A percentile compares a stretch with the other conserved stretches of the same genome.
These are phyloP conservation scores for Penicillium sp. DNA, from an alignment of 2,329 filamentous ascomycete species.

Conservation along the genomic window DNA sequence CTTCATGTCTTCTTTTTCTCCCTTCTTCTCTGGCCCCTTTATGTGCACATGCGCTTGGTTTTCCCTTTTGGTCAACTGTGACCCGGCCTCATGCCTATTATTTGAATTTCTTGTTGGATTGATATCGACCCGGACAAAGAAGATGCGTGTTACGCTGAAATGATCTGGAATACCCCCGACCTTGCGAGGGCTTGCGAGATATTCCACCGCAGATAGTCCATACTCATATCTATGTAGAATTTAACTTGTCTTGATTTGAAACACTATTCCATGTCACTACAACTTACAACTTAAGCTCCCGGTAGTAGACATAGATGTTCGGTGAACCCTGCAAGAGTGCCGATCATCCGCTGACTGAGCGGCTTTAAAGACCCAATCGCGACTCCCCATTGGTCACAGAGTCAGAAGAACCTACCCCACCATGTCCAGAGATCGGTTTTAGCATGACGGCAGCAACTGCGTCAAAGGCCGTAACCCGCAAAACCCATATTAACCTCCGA, in stretches of 20 bases:
- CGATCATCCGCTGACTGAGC: not conserved
- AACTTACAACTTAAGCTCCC: too few species aligned
- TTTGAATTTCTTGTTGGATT: conserved; percentile 1
- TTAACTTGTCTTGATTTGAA: not conserved
- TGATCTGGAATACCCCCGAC: conserved; percentile 16
- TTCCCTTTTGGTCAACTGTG: not conserved
- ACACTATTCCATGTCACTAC: not conserved
- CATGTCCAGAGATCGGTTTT: not conserved
- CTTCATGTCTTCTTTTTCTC: not conserved
- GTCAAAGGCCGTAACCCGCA: not conserved
- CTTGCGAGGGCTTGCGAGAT: conserved; percentile 5
- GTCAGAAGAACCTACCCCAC: not conserved
- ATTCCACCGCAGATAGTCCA: conserved; percentile 10
- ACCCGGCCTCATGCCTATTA: conserved; percentile 4
- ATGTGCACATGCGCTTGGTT: not conserved
- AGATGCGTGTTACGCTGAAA: conserved; percentile 10
- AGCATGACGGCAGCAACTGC: not conserved
- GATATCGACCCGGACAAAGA: conserved; percentile 9
- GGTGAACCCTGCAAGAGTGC: not conserved
- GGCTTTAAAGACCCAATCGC: not conserved
- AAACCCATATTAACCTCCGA: not conserved
- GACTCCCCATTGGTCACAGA: not conserved
- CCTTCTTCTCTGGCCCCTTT: not conserved
- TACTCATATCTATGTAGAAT: conserved; percentile 10
- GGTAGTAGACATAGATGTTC: too few species aligned